Evolutionary conservation across 805 yeast species (phyloP).

Genomic region (Monosporozyma yasuniensis): DNA sequence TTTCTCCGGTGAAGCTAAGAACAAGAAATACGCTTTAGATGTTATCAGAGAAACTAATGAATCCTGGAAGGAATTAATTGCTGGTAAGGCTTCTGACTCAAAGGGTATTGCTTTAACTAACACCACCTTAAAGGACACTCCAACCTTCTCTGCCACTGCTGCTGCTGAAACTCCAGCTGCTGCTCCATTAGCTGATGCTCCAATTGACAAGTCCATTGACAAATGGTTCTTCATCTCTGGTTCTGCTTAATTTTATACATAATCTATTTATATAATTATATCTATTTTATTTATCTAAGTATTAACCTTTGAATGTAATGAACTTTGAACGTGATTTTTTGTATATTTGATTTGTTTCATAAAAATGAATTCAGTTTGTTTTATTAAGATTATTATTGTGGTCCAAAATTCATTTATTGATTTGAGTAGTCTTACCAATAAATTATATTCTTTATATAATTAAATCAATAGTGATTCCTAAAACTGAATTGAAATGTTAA

Average conservation of each 20-base stretch:
- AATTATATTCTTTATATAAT: no score
- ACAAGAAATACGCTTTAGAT: slow-evolving; percentile 77
- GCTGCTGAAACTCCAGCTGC: slow-evolving; percentile 58
- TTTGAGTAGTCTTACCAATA: no score
- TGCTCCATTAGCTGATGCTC: slow-evolving; percentile 69
- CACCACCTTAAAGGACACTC: slow-evolving; percentile 55
- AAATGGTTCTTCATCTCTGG: slow-evolving; percentile 98
- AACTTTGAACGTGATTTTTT: neutral
- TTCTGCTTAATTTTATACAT: slow-evolving; percentile 35
- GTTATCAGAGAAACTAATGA: slow-evolving; percentile 72
- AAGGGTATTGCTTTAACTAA: slow-evolving; percentile 69
- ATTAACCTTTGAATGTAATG: neutral
- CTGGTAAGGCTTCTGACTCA: slow-evolving; percentile 49
- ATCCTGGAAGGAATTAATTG: slow-evolving; percentile 73
- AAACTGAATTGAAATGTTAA: no score
- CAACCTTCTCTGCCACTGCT: slow-evolving; percentile 42
- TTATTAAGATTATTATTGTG: no score
- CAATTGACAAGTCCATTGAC: slow-evolving; percentile 92
- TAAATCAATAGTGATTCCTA: no score
- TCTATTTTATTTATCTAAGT: neutral
- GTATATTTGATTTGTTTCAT: no score
- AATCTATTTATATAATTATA: neutral
- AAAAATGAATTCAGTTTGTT: no score
- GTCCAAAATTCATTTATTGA: no score
- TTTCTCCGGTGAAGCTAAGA: slow-evolving; percentile 88